A percentile compares a stretch with the other conserved stretches of the same genome.
These are phyloP conservation scores for Jatropha podagrica DNA, from an alignment of 441 rosid species.

Conservation along the genomic window DNA sequence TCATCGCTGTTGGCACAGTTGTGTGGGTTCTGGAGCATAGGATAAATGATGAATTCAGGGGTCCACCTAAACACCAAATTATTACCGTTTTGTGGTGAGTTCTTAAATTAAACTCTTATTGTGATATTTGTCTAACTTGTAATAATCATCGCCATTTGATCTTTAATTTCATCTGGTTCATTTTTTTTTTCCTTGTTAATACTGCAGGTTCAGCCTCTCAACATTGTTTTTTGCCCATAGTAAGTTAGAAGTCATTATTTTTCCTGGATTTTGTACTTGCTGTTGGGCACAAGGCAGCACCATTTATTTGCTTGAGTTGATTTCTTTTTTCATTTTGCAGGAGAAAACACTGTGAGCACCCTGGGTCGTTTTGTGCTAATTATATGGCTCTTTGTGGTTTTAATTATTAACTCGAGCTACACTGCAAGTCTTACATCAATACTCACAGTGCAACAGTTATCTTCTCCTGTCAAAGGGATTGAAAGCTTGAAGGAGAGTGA, in stretches of 20 bases:
- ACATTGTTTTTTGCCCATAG: slow-evolving; percentile 88
- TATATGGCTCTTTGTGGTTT: slow-evolving; percentile 91
- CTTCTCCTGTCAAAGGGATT: slow-evolving; percentile 71
- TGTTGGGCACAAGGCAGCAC: not conserved
- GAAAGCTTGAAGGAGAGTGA: slow-evolving; percentile 56
- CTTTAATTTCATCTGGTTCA: slow-evolving; percentile 25
- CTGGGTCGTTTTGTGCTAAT: slow-evolving; percentile 81
- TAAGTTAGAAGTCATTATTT: slow-evolving; percentile 38
- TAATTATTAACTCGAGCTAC: slow-evolving; percentile 91
- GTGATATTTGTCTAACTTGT: not conserved
- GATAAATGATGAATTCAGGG: slow-evolving; percentile 87
- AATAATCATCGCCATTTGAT: not conserved
- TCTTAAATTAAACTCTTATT: slow-evolving; percentile 8
- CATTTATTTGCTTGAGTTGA: slow-evolving; percentile 24
- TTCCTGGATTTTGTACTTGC: slow-evolving; percentile 2
- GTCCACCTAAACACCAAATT: slow-evolving; percentile 74
- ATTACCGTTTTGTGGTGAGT: slow-evolving; percentile 76
- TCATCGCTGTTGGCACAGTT: slow-evolving; percentile 65
- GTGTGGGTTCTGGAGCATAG: slow-evolving; percentile 96
- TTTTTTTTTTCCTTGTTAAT: slow-evolving; percentile 28
- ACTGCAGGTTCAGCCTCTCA: slow-evolving; percentile 93
- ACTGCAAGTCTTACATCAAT: slow-evolving; percentile 94
- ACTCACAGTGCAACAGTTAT: slow-evolving; percentile 86
- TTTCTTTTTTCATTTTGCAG: slow-evolving; percentile 45
- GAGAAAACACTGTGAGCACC: slow-evolving; percentile 77